Evolutionary conservation across 176 grass and related monocot species (phyloP).

Genomic region (Eragrostis curvula): DNA sequence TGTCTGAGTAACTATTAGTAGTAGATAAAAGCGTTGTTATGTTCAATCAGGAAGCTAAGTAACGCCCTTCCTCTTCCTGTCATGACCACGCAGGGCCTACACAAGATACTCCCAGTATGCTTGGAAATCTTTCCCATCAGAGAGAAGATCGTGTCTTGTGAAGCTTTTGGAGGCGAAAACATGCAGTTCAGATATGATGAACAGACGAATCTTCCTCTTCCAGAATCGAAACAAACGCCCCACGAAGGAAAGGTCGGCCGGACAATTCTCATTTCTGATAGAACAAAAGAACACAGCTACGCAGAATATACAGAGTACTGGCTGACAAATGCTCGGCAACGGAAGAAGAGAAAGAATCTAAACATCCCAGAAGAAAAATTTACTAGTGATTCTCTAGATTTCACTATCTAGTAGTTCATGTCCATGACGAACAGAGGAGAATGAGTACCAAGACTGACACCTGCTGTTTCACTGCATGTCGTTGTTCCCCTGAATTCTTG

Average conservation of each 20-base stretch:
- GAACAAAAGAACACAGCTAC: conserved; percentile 33
- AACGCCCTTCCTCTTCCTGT: background rate
- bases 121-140: conserved; percentile 29
- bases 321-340: conserved; percentile 32
- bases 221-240: conserved; percentile 42
- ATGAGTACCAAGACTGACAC: background rate
- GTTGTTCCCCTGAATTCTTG: background rate
- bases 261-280: conserved; percentile 42
- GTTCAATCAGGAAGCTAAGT: background rate
- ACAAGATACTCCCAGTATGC: conserved; percentile 19
- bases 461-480: background rate
- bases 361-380: conserved; percentile 23
- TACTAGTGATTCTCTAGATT: background rate
- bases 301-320: conserved; percentile 46
- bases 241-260: background rate
- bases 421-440: conserved; percentile 18
- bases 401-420: background rate
- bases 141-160: conserved; percentile 39
- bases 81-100: conserved; percentile 12
- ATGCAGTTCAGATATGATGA: conserved; percentile 28
- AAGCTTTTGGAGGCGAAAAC: conserved; percentile 32
- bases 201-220: conserved; percentile 52
- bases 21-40: background rate
- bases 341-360: conserved; percentile 4
- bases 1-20: background rate